Conservation (phyloP, 1,139 yeast species). For the Yamadazyma aaseri region DNA sequence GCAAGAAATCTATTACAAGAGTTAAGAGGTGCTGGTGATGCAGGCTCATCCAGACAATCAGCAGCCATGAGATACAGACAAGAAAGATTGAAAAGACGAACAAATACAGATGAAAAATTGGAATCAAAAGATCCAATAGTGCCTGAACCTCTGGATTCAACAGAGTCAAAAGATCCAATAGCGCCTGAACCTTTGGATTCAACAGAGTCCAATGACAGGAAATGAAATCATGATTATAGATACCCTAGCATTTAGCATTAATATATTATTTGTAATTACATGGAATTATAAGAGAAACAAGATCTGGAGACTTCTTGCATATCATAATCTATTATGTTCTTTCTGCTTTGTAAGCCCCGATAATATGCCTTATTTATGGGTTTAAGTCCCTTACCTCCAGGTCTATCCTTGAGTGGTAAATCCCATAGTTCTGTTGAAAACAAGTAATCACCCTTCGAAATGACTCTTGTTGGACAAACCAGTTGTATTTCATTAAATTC, state of each 20-base stretch:
- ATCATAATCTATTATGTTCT: conserved; percentile 35
- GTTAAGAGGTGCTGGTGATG: conserved; percentile 42
- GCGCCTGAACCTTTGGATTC: no score
- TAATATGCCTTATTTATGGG: conserved; percentile 39
- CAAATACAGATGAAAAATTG: conserved; percentile 7
- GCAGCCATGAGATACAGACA: conserved; percentile 42
- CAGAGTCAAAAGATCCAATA: no score
- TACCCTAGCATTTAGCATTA: background rate
- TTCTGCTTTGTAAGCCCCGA: conserved; percentile 28
- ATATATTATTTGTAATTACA: conserved; percentile 11
- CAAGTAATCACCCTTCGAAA: conserved; percentile 4
- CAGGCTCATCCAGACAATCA: conserved; percentile 16
- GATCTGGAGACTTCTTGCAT: conserved; percentile 27
- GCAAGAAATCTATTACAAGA: conserved; percentile 62
- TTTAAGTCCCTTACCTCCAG: conserved; percentile 43
- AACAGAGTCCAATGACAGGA: no score
- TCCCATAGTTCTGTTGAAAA: conserved; percentile 21
- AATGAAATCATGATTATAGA: conserved; percentile 1
- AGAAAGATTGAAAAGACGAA: conserved; percentile 23
- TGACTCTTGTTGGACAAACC: conserved; percentile 5
- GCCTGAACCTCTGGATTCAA: no score
- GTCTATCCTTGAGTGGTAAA: conserved; percentile 36
- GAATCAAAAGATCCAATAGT: no score
- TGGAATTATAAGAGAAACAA: conserved; percentile 17
- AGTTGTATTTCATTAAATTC: conserved; percentile 15